Conservation (phyloP, 805 yeast genomes). For the Candida nonsorbophila region DNA sequence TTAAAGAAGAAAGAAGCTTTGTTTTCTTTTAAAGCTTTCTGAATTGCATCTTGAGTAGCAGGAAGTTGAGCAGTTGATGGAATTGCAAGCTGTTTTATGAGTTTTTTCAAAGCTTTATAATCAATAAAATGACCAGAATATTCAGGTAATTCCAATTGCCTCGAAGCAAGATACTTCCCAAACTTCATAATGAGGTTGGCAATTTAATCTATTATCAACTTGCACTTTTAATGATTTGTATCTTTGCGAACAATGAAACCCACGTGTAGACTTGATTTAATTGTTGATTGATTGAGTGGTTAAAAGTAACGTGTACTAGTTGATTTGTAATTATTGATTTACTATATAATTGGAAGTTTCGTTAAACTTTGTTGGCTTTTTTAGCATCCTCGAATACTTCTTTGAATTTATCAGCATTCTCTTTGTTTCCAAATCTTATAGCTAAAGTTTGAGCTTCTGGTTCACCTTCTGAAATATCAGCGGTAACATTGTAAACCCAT, state of each 20-base stretch:
- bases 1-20: constrained; percentile 86
- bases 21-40: constrained; percentile 67
- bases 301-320: too few species aligned
- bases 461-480: constrained; percentile 91
- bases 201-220: too few species aligned
- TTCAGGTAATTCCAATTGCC: constrained; percentile 93
- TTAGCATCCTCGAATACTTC: constrained; percentile 86
- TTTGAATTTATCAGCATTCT: constrained; percentile 93
- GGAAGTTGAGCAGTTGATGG: constrained; percentile 20
- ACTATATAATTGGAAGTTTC: too few species aligned
- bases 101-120: constrained; percentile 88
- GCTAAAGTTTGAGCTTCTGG: constrained; percentile 97
- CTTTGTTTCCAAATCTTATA: constrained; percentile 87
- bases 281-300: too few species aligned
- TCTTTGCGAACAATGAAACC: too few species aligned
- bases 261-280: too few species aligned
- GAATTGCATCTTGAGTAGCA: constrained; percentile 26
- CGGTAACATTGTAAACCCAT: constrained; percentile 95
- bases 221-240: too few species aligned
- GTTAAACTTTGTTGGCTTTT: constrained; percentile 22
- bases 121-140: constrained; percentile 91
- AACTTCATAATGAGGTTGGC: constrained; percentile 63
- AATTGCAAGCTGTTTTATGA: constrained; percentile 74
- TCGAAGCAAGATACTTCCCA: constrained; percentile 90
- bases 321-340: too few species aligned